Conservation (phyloP, 2,329 filamentous ascomycete genomes). For the Colletotrichum graminicola region DNA sequence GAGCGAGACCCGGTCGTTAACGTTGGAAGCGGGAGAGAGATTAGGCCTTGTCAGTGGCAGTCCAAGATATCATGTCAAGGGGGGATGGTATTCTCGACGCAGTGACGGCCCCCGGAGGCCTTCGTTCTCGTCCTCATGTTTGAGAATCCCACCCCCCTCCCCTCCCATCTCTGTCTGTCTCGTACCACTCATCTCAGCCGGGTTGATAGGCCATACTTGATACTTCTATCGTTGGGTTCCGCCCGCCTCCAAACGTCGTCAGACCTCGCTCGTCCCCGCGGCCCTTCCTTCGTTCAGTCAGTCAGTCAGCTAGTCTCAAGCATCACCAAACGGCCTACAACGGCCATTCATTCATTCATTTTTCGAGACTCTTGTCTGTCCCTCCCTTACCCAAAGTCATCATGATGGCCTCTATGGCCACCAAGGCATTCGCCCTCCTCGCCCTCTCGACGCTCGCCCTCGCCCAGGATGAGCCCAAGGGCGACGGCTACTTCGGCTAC, state of each 20-base stretch:
- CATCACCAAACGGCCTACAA: slow-evolving; percentile 22
- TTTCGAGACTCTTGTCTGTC: neutral
- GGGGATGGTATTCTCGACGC: slow-evolving; percentile 14
- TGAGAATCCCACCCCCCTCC: slow-evolving; percentile 6
- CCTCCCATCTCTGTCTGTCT: neutral
- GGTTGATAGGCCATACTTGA: slow-evolving; percentile 28
- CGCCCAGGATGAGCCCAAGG: slow-evolving; percentile 45
- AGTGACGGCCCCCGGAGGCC: slow-evolving; percentile 6
- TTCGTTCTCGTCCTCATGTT: slow-evolving; percentile 17
- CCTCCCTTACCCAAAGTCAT: neutral
- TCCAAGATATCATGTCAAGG: slow-evolving; percentile 8
- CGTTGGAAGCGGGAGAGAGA: slow-evolving; percentile 13
- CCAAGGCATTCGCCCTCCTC: slow-evolving; percentile 46
- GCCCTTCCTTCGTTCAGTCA: neutral
- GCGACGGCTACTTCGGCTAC: slow-evolving; percentile 68
- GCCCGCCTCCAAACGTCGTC: slow-evolving; percentile 6
- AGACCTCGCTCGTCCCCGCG: slow-evolving; percentile 12
- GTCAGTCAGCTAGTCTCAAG: slow-evolving; percentile 4
- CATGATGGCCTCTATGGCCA: slow-evolving; percentile 12
- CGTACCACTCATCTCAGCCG: neutral
- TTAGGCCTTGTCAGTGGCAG: slow-evolving; percentile 5
- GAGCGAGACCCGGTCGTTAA: neutral
- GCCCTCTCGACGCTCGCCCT: slow-evolving; percentile 49
- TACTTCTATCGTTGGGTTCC: slow-evolving; percentile 35
- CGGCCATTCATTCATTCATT: slow-evolving; percentile 27